Base-by-base conservation (phyloP, 495 filamentous ascomycete species). In the Barbatosphaeria neglecta region DNA sequence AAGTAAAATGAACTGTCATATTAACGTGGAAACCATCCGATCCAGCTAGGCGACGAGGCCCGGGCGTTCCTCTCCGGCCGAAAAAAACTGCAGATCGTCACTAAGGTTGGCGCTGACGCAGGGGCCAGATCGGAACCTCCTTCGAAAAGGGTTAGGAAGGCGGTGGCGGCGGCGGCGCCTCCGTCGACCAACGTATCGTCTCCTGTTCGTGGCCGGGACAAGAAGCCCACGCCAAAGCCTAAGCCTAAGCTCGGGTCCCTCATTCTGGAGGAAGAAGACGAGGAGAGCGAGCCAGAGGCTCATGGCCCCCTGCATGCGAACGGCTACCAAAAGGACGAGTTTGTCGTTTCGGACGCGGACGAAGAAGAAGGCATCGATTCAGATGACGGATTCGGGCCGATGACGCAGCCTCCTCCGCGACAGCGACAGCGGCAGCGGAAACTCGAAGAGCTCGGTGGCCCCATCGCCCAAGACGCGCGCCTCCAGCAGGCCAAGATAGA, bases 141-240 rank as follows among this genome's bases (percentile, higher is more conserved):
- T 33, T 61, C 62, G 51, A 44, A 51, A 46, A 52, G 46, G 46
- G 63, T 56, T 24, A 68, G 55, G 24, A 62, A 57, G 35, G 54
- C 52, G 24, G 16, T 41, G 13, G 43, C 57, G 61, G 68, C 16
- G 59, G 70, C 43, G 27, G 43, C 48, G 27, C 61, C 61, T 55
- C 82, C 82, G 43, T 93, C 90, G 5, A 95, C 90, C 0, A 84
- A 87, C 45, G 75, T 95, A 9, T 89, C 92, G 3, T 95, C 92
- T 10, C 90, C 92, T 6, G 60, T 87, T 3, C 73, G 53, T 31
- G 53, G 58, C 20, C 50, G 55, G 23, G 44, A 61, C 6, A 61
- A 55, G 33, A 67, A 59, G 41, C 54, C 53, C 16, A n/a, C n/a
- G n/a, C n/a, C n/a, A n/a, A n/a, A n/a, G n/a, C n/a, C n/a, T n/a